Percentiles rank a stretch among this genome's conserved stretches.
phyloP scores from a whole-genome alignment of 495 filamentous ascomycete species.

The Recurvomyces mirabilis region DNA sequence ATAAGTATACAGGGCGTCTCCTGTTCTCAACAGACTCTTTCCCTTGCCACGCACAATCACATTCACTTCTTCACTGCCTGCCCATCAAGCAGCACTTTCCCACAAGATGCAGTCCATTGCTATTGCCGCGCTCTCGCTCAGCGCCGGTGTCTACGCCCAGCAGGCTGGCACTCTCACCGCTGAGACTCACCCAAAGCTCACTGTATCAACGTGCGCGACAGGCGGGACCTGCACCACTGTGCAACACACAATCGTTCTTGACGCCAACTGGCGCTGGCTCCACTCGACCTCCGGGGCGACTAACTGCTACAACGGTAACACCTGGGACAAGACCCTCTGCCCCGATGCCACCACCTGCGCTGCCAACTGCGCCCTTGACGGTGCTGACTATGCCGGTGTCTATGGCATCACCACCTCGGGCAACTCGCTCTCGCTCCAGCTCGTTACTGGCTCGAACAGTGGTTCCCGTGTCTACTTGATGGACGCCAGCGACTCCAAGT shows the following conservation, averaged over 20 bases:
- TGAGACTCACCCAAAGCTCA: conserved; percentile 42
- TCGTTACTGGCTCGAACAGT: conserved; percentile 27
- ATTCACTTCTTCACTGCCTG: too few relatives aligned
- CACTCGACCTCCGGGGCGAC: conserved; percentile 33
- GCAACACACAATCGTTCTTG: conserved; percentile 39
- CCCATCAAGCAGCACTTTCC: too few relatives aligned
- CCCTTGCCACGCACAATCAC: too few relatives aligned
- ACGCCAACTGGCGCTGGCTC: conserved; percentile 35
- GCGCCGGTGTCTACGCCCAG: conserved; percentile 17
- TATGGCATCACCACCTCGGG: conserved; percentile 27
- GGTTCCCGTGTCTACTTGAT: conserved; percentile 52
- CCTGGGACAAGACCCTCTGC: conserved; percentile 27
- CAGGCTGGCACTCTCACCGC: conserved; percentile 20
- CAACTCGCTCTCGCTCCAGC: conserved; percentile 23
- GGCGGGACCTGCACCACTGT: conserved; percentile 34
- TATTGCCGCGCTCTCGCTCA: conserved; percentile 10
- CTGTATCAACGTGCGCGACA: conserved; percentile 39
- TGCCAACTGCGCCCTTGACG: conserved; percentile 32
- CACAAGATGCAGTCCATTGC: conserved; percentile 5
- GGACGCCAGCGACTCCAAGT: conserved; percentile 40
- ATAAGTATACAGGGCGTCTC: too few relatives aligned
- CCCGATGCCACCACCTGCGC: conserved; percentile 32
- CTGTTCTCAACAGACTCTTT: too few relatives aligned
- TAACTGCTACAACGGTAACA: conserved; percentile 24
- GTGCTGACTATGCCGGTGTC: conserved; percentile 28